Conservation (phyloP, 305 asterid genomes). For the Solanum hybrid region DNA sequence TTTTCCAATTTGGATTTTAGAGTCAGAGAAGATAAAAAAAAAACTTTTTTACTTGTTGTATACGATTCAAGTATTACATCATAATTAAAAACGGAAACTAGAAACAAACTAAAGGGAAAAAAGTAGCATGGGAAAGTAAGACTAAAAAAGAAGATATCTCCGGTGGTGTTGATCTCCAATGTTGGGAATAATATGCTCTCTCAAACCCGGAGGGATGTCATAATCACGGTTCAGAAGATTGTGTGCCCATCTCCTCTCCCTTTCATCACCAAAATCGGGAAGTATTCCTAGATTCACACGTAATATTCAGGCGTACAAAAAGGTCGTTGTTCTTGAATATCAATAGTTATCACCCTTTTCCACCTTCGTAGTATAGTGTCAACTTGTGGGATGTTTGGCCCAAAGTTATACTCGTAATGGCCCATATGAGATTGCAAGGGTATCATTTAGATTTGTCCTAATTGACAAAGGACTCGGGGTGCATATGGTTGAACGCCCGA, state of each 20-base stretch:
- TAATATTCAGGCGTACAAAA: neutral
- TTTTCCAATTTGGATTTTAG: neutral
- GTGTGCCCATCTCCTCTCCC: neutral
- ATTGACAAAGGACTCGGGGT: neutral
- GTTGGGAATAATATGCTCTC: too few relatives aligned
- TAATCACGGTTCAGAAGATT: neutral
- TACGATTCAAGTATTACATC: neutral
- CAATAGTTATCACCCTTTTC: neutral
- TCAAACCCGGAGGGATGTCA: neutral
- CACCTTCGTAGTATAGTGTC: neutral
- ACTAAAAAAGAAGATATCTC: neutral
- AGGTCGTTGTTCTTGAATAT: neutral
- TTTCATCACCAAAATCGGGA: neutral
- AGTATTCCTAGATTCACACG: neutral
- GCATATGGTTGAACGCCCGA: neutral
- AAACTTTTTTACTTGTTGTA: neutral
- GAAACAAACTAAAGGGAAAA: neutral
- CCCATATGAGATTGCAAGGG: neutral
- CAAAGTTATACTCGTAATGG: neutral
- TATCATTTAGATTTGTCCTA: neutral
- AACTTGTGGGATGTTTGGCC: neutral
- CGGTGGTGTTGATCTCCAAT: neutral
- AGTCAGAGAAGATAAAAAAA: neutral
- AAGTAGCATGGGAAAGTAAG: neutral
- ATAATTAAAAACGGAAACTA: too few relatives aligned